These are phyloP conservation scores for Pichia sp. DNA, from an alignment of 1,139 yeast genomes.

Conservation along the genomic window DNA sequence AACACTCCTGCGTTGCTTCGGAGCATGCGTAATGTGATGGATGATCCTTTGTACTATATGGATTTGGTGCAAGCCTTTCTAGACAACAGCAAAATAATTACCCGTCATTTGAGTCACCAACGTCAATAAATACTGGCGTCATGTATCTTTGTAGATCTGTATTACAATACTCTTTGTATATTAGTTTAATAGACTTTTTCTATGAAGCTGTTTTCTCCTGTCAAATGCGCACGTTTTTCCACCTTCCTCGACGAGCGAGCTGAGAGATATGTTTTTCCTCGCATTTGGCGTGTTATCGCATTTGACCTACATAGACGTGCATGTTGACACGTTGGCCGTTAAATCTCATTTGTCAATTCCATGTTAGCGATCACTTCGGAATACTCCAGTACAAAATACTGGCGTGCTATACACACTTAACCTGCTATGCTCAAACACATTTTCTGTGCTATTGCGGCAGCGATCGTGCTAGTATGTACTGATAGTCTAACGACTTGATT, in stretches of 20 bases:
- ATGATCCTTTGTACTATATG: slow-evolving; percentile 61
- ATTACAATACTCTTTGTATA: neutral
- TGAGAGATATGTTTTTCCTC: neutral
- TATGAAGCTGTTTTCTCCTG: neutral
- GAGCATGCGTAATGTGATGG: slow-evolving; percentile 51
- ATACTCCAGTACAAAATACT: no score
- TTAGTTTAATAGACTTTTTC: slow-evolving; percentile 2
- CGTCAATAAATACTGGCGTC: slow-evolving; percentile 12
- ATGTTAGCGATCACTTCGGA: no score
- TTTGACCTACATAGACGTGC: neutral
- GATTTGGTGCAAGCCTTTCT: slow-evolving; percentile 67
- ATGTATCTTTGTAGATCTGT: neutral
- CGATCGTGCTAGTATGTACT: neutral
- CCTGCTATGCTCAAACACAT: neutral
- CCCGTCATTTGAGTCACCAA: slow-evolving; percentile 37
- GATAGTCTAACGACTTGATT: neutral
- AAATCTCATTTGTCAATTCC: no score
- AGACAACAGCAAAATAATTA: slow-evolving; percentile 60
- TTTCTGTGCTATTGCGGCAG: neutral
- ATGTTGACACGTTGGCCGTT: neutral
- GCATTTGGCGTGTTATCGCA: neutral
- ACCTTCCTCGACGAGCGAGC: neutral
- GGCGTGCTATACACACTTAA: no score
- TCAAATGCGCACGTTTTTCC: neutral
- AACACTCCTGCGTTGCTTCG: slow-evolving; percentile 59